These are phyloP conservation scores for Spizellomyces punctatus DNA, from an alignment of 192 early-diverging fungal genomes.

Conservation along the genomic window DNA sequence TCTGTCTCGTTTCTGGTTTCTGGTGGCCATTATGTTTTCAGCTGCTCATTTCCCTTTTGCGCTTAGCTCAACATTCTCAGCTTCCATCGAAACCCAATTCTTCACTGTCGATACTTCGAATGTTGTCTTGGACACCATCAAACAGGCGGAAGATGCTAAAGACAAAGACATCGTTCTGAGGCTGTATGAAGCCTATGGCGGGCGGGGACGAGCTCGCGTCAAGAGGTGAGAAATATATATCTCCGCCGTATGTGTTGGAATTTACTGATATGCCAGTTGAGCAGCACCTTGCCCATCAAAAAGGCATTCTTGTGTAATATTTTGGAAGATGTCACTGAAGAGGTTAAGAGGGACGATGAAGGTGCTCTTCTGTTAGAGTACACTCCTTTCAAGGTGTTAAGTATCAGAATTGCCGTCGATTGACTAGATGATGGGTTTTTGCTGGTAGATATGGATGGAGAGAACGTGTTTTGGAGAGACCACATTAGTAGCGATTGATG, in stretches of 20 bases:
- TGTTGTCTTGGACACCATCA: conserved; percentile 90
- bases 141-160: conserved; percentile 69
- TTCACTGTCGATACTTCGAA: conserved; percentile 50
- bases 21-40: no score
- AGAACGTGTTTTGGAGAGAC: no score
- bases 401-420: conserved; percentile 11
- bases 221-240: conserved; percentile 38
- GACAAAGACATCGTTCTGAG: conserved; percentile 73
- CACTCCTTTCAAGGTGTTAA: conserved; percentile 39
- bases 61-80: neutral
- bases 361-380: conserved; percentile 21
- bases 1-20: neutral
- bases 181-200: conserved; percentile 91
- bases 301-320: conserved; percentile 70
- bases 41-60: no score
- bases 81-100: conserved; percentile 3
- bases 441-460: no score
- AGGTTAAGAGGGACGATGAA: conserved; percentile 15
- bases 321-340: conserved; percentile 69
- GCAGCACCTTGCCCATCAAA: conserved; percentile 55
- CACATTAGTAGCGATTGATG: no score
- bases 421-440: neutral
- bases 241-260: neutral
- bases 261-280: neutral
- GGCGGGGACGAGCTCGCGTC: conserved; percentile 64